Conservation (phyloP, 495 filamentous ascomycete genomes). For the Saxispiralis lemnorum region DNA sequence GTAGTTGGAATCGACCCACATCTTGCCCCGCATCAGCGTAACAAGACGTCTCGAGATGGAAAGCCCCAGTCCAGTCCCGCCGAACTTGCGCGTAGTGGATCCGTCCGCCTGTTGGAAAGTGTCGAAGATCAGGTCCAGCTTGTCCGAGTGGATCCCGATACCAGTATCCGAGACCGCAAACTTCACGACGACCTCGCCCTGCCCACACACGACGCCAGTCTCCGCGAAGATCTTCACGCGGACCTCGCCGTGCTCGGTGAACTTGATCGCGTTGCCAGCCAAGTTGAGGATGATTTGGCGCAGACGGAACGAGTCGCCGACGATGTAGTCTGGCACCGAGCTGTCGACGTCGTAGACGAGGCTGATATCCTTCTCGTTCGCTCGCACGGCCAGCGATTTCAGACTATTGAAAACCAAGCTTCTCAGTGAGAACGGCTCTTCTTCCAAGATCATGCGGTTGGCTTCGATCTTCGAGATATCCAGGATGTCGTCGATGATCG, state of each 20-base stretch:
- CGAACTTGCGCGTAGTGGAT: conserved; percentile 91
- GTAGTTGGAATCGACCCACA: conserved; percentile 91
- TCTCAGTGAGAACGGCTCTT: conserved; percentile 88
- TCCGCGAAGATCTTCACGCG: conserved; percentile 79
- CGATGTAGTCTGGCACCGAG: conserved; percentile 87
- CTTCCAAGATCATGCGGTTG: conserved; percentile 98
- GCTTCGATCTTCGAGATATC: conserved; percentile 99
- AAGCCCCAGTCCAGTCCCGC: conserved; percentile 85
- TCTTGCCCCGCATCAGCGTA: conserved; percentile 90
- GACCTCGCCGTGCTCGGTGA: conserved; percentile 94
- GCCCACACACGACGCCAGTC: conserved; percentile 44
- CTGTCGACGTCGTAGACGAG: conserved; percentile 88
- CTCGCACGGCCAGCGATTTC: conserved; percentile 88
- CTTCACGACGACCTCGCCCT: conserved; percentile 79
- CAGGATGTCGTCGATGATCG: conserved; percentile 97
- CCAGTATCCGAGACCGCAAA: conserved; percentile 95
- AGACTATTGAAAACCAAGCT: conserved; percentile 95
- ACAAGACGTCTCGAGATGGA: conserved; percentile 94
- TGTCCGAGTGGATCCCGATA: conserved; percentile 91
- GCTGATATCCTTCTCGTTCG: conserved; percentile 91
- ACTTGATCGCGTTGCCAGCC: conserved; percentile 79
- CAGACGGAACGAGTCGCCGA: conserved; percentile 90
- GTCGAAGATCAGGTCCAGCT: conserved; percentile 95
- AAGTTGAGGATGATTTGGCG: conserved; percentile 84
- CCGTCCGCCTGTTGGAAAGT: conserved; percentile 99